Conservation (phyloP, 768 basidiomycete species). For the Tephrocybe sp. region DNA sequence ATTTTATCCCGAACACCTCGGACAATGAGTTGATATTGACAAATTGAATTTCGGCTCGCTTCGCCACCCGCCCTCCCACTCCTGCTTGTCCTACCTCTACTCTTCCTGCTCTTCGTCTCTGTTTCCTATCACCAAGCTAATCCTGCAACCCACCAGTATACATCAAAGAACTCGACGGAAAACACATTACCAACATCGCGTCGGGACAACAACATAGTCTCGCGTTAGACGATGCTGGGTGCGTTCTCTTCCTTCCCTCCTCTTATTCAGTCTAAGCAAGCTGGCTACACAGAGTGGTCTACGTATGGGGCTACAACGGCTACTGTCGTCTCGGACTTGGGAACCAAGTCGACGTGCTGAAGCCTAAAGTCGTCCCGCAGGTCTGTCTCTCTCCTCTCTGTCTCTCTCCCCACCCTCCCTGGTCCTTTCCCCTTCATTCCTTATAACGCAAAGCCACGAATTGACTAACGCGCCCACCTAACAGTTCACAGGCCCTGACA, state of each 20-base stretch:
- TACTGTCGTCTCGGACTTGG: constrained; percentile 91
- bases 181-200: constrained; percentile 78
- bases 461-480: background rate
- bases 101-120: background rate
- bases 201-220: constrained; percentile 88
- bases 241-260: constrained; percentile 19
- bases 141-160: constrained; percentile 45
- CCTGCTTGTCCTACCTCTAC: no score
- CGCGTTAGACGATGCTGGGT: constrained; percentile 80
- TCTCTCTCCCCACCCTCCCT: background rate
- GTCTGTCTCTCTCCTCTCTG: constrained; percentile 31
- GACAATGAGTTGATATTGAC: no score
- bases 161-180: constrained; percentile 74
- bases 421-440: background rate
- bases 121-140: background rate
- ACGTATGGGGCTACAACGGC: constrained; percentile 88
- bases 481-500: constrained; percentile 75
- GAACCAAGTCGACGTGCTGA: constrained; percentile 77
- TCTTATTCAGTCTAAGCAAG: background rate
- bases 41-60: no score
- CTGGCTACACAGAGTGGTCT: constrained; percentile 71
- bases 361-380: constrained; percentile 83
- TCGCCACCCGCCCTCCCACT: no score
- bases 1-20: no score
- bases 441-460: no score